phyloP scores from a whole-genome alignment of 768 basidiomycete species.

The Paxillus ammoniavirescens region DNA sequence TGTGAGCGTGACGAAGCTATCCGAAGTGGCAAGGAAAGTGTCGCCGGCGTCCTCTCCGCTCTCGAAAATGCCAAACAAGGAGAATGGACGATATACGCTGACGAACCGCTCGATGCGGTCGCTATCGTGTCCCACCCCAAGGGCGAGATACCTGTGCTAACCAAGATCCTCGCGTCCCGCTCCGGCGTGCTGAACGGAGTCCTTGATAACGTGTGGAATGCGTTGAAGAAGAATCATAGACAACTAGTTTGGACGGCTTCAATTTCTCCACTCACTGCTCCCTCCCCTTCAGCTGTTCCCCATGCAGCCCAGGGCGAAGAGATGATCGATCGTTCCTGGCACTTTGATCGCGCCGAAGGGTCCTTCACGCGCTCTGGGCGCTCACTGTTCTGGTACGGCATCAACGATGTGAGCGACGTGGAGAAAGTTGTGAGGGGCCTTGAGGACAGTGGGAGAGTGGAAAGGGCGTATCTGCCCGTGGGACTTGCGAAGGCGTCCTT shows the following conservation, averaged over 20 bases:
- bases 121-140: constrained; percentile 92
- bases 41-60: constrained; percentile 71
- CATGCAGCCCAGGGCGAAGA: constrained; percentile 67
- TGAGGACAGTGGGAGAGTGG: constrained; percentile 79
- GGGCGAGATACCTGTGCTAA: constrained; percentile 87
- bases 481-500: constrained; percentile 17
- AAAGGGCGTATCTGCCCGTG: constrained; percentile 80
- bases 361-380: constrained; percentile 94
- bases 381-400: constrained; percentile 97
- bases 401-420: constrained; percentile 88
- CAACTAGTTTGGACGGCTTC: constrained; percentile 97
- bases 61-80: constrained; percentile 69
- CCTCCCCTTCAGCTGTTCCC: constrained; percentile 2
- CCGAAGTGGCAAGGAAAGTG: constrained; percentile 74
- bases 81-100: constrained; percentile 95
- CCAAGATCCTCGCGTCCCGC: constrained; percentile 86
- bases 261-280: constrained; percentile 33
- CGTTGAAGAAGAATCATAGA: constrained; percentile 93
- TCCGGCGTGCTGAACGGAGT: constrained; percentile 92
- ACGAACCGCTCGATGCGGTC: constrained; percentile 94
- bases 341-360: constrained; percentile 97
- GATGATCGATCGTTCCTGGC: constrained; percentile 83
- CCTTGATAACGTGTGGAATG: constrained; percentile 94
- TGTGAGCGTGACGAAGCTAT: constrained; percentile 96
- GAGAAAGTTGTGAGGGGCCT: constrained; percentile 77